These are phyloP conservation scores for Arctostaphylos glauca DNA, from an alignment of 148 eudicot genomes.

Conservation along the genomic window DNA sequence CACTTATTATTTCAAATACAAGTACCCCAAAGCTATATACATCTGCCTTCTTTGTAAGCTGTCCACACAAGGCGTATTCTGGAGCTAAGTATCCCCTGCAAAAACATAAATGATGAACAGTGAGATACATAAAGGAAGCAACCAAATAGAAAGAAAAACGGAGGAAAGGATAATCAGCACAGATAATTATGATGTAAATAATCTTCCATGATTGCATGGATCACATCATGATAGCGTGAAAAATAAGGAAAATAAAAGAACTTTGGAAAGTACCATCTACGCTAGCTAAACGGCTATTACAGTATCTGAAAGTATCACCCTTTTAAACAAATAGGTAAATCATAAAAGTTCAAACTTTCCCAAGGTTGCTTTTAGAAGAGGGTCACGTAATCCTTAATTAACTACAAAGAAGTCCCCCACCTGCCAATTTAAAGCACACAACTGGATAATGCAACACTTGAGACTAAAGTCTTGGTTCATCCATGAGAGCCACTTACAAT, in stretches of 20 bases:
- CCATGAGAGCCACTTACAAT: slow-evolving; percentile 3
- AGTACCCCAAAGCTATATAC: slow-evolving; percentile 67
- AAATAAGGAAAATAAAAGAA: background rate
- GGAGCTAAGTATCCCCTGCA: slow-evolving; percentile 69
- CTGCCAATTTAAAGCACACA: background rate
- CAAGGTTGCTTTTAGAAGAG: background rate
- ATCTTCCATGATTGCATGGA: background rate
- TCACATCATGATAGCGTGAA: background rate
- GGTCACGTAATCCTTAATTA: background rate
- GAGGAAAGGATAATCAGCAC: background rate
- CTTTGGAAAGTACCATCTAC: background rate
- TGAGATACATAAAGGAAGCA: background rate
- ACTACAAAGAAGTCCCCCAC: background rate
- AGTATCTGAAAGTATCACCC: background rate
- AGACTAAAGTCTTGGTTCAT: background rate
- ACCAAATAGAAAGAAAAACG: background rate
- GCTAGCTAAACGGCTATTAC: background rate
- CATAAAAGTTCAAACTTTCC: background rate
- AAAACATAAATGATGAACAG: background rate
- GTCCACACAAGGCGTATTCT: slow-evolving; percentile 44
- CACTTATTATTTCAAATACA: slow-evolving; percentile 59
- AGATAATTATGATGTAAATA: background rate
- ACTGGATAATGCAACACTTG: background rate
- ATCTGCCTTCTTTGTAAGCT: slow-evolving; percentile 54
- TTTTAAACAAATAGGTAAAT: background rate